These are phyloP conservation scores for Decorospora gaudefroyi DNA, from an alignment of 2,329 filamentous ascomycete species.

Conservation along the genomic window DNA sequence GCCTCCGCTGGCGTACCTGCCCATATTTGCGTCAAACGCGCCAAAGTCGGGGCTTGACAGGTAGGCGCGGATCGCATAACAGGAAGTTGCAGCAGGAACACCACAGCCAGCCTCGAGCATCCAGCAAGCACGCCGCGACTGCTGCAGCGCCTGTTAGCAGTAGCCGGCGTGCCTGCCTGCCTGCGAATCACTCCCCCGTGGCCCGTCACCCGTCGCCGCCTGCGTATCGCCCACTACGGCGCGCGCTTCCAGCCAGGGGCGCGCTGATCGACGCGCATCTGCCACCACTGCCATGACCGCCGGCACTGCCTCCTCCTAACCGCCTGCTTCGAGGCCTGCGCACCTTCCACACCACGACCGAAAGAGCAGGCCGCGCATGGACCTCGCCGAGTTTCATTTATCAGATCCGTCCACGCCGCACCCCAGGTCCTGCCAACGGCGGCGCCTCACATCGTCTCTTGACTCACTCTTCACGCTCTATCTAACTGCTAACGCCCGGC, in stretches of 20 bases:
- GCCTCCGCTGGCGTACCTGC: slow-evolving; percentile 7
- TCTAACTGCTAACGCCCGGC: too few relatives aligned
- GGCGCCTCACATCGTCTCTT: slow-evolving; percentile 8
- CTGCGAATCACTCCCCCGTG: neutral
- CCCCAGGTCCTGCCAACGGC: slow-evolving; percentile 9
- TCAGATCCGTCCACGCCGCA: slow-evolving; percentile 26
- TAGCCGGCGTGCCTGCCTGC: neutral
- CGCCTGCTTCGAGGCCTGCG: slow-evolving; percentile 26
- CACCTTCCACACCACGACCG: slow-evolving; percentile 24
- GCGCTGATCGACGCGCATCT: too few relatives aligned
- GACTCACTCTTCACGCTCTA: too few relatives aligned
- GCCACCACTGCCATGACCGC: slow-evolving; percentile 4
- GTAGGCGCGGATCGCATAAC: too few relatives aligned
- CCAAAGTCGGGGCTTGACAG: slow-evolving; percentile 17
- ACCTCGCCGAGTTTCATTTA: slow-evolving; percentile 32
- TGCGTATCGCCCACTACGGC: slow-evolving; percentile 35
- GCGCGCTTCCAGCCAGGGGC: slow-evolving; percentile 27
- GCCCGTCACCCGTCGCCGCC: slow-evolving; percentile 5
- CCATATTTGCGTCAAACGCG: slow-evolving; percentile 37
- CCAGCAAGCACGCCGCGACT: slow-evolving; percentile 1
- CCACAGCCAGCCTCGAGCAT: too few relatives aligned
- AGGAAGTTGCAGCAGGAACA: too few relatives aligned
- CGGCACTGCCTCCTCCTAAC: slow-evolving; percentile 36
- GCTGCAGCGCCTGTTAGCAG: neutral
- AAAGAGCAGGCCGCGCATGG: slow-evolving; percentile 31